Evolutionary conservation across 495 filamentous ascomycete species (phyloP).

Genomic region (Tuber microsphaerosporum): DNA sequence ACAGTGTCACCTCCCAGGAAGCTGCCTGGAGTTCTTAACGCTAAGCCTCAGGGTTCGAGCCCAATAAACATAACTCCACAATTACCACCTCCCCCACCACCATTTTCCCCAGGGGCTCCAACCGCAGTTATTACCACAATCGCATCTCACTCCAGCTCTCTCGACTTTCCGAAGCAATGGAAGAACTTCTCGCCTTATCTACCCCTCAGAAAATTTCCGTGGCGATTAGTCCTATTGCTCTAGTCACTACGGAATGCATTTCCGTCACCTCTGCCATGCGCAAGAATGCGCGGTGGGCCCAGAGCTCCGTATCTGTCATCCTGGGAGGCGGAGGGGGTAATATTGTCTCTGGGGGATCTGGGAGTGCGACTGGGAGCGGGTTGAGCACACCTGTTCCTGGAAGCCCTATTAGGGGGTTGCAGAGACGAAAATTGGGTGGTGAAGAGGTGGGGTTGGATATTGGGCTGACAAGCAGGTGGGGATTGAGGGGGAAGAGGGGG

Average conservation of each 20-base stretch:
- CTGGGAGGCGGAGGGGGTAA: slow-evolving; percentile 63
- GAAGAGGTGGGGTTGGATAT: slow-evolving; percentile 42
- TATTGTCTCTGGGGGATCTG: slow-evolving; percentile 43
- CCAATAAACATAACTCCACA: neutral
- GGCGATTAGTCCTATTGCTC: slow-evolving; percentile 84
- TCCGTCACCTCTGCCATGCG: slow-evolving; percentile 96
- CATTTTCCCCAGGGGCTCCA: neutral
- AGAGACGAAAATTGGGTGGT: slow-evolving; percentile 42
- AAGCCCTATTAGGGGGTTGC: slow-evolving; percentile 36
- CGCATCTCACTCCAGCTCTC: slow-evolving; percentile 13
- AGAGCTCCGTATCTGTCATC: slow-evolving; percentile 94
- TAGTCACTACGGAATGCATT: slow-evolving; percentile 98
- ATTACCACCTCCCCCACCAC: neutral
- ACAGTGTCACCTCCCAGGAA: neutral
- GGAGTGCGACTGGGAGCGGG: slow-evolving; percentile 28
- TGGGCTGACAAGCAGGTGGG: slow-evolving; percentile 62
- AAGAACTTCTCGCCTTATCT: slow-evolving; percentile 15
- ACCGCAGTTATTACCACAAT: slow-evolving; percentile 1
- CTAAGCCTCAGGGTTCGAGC: slow-evolving; percentile 2
- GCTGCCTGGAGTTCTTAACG: neutral
- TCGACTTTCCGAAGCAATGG: slow-evolving; percentile 15
- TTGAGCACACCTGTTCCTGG: slow-evolving; percentile 38
- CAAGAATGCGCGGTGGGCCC: slow-evolving; percentile 92
- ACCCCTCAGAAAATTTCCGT: slow-evolving; percentile 50
- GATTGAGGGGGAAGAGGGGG: slow-evolving; percentile 88